Evolutionary conservation across 139 green algal genomes (phyloP).

Genomic region (Choricystis sp.): DNA sequence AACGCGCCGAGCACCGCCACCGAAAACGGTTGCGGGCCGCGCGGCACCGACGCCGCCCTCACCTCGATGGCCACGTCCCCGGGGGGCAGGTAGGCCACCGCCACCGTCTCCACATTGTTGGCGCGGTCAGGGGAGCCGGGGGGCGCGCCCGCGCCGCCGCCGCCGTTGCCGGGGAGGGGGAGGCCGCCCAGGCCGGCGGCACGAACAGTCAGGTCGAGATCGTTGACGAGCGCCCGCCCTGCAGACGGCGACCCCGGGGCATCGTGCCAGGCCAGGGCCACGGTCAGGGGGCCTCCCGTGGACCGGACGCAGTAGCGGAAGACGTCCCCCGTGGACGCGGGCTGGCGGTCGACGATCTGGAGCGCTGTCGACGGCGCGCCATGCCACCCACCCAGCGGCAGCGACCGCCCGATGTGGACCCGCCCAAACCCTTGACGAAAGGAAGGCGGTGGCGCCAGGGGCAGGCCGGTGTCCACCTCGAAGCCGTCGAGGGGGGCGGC

Average conservation of each 20-base stretch:
- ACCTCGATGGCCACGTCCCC: conserved; percentile 49
- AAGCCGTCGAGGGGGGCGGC: conserved; percentile 17
- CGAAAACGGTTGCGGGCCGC: conserved; percentile 43
- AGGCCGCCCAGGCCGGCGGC: conserved; percentile 36
- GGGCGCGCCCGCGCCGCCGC: conserved; percentile 3
- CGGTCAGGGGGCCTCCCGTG: conserved; percentile 33
- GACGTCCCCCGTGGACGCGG: conserved; percentile 2
- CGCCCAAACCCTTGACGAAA: conserved; percentile 59
- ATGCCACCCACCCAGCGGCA: no score
- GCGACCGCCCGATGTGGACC: conserved; percentile 28
- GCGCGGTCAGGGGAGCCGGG: no score
- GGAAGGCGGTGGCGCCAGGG: conserved; percentile 43
- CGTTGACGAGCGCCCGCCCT: conserved; percentile 51
- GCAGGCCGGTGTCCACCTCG: conserved; percentile 31
- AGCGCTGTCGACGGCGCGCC: conserved; percentile 6
- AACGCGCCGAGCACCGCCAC: conserved; percentile 46
- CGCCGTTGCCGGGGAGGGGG: conserved; percentile 43
- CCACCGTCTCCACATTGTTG: conserved; percentile 70
- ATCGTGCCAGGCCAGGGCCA: conserved; percentile 51
- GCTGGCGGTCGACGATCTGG: conserved; percentile 19
- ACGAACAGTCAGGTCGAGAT: conserved; percentile 62
- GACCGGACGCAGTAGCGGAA: conserved; percentile 50
- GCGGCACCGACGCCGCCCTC: neutral
- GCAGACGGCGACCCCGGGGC: conserved; percentile 13
- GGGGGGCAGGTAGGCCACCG: conserved; percentile 19